Evolutionary conservation across 139 green algal genomes (phyloP), one percentile per base, ranked within the genome.

Genomic region (Chlorella sp.): DNA sequence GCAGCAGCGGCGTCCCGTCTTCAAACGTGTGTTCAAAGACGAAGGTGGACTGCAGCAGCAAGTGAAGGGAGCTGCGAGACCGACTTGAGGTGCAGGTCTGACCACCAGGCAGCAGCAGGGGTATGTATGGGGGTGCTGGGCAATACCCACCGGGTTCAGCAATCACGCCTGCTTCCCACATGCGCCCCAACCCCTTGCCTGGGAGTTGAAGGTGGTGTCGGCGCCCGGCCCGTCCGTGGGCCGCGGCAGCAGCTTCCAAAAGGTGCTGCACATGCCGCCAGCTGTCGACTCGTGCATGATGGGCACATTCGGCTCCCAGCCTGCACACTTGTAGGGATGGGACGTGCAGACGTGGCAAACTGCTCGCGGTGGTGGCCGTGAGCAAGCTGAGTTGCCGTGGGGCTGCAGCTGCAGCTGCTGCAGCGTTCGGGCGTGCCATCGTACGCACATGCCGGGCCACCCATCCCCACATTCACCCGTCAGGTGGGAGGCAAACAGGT

Each of bases 251-350:
- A 76, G 43, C 13, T 46, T 67, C 79, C 79, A 84, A 34, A 51
- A 40, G 26, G 64, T 84, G 64, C n/a, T 40, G 79, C 79, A 84
- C 79, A 84, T 54, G 79, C 79, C 64, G 62, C 77, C 77, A 16
- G 43, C 64, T 14, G 67, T 64, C 0, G 79, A 84, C n/a, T 51
- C 64, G 24, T 65, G 67, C 79, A 84, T 44, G 2, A 84, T 48
- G 19, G 79, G 79, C 22, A 67, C 43, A 67, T 84, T 84, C 32
- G 79, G 62, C 43, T 76, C 62, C 79, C 79, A 84, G 13, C 79
- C 79, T 48, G 64, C 32, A 36, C 32, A 34, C 16, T 36, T 60
- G 51, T n/a, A 60, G 4, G 13, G 51, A 26, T 11, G 8, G 46
- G 11, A 54, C 46, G 11, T 54, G 7, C 46, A 54, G 46, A 7